These are phyloP conservation scores for Phytophthora lateralis DNA, from an alignment of 352 stramenopile genomes.

Conservation along the genomic window DNA sequence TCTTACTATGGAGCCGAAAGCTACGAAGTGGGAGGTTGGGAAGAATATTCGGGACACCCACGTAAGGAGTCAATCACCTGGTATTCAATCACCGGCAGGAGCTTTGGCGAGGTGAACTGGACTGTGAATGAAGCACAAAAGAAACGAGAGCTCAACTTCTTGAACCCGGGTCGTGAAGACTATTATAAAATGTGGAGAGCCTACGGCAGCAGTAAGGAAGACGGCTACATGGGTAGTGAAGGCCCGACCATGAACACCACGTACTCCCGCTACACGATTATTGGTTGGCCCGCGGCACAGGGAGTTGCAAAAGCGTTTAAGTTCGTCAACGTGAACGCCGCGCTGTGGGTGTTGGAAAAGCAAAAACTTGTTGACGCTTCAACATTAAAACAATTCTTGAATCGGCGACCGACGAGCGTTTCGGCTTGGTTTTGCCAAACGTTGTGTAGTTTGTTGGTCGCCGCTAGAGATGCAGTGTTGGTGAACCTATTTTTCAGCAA, in stretches of 20 bases:
- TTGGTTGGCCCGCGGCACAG: background rate
- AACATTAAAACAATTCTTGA: background rate
- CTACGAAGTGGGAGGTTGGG: background rate
- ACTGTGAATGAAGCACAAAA: background rate
- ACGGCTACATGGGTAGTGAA: slow-evolving; percentile 1
- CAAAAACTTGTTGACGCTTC: background rate
- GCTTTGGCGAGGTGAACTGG: background rate
- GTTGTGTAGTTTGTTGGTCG: background rate
- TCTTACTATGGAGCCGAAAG: background rate
- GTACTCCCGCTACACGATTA: slow-evolving; percentile 1
- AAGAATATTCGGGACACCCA: background rate
- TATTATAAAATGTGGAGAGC: background rate
- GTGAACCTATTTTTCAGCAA: background rate
- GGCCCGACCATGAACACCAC: slow-evolving; percentile 1
- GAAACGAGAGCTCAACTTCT: background rate
- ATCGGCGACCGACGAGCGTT: background rate
- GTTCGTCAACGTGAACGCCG: background rate
- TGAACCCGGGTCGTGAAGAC: background rate
- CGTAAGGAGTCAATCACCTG: background rate
- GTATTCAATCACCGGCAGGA: background rate
- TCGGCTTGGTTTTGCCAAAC: background rate
- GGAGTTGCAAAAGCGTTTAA: background rate
- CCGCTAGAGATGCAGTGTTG: background rate
- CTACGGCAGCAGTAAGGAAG: background rate
- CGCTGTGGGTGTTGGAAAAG: background rate